phyloP scores from a whole-genome alignment of 345 rosid species.

The Ceriops tagal region DNA sequence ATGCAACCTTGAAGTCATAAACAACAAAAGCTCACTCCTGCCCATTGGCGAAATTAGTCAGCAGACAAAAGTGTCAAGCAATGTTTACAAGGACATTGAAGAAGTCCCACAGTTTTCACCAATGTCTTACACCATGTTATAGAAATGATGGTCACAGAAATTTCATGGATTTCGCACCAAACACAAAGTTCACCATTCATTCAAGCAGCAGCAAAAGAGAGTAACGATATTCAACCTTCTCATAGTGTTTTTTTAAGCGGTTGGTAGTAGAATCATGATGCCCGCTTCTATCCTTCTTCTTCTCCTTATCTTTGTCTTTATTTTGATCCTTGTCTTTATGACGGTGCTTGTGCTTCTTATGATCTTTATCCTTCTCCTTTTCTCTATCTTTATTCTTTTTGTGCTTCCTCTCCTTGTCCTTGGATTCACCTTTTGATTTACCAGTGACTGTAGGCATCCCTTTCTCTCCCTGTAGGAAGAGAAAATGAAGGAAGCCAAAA shows the following conservation, averaged over 20 bases:
- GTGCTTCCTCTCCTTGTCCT: conserved; percentile 88
- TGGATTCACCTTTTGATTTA: conserved; percentile 65
- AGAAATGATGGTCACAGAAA: neutral
- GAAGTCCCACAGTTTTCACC: neutral
- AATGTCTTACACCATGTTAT: neutral
- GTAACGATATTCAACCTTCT: conserved; percentile 50
- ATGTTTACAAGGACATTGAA: neutral
- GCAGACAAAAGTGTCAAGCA: neutral
- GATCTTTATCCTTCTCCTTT: conserved; percentile 85
- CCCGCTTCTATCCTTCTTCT: conserved; percentile 72
- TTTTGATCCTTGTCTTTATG: conserved; percentile 71
- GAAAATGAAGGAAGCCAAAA: neutral
- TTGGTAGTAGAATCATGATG: conserved; percentile 76
- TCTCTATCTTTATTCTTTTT: conserved; percentile 84
- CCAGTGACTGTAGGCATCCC: conserved; percentile 71
- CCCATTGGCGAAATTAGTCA: neutral
- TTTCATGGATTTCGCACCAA: neutral
- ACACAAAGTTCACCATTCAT: neutral
- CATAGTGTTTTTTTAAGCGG: conserved; percentile 79
- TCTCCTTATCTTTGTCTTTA: conserved; percentile 80
- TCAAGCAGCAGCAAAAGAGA: conserved; percentile 10
- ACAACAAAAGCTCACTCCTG: neutral
- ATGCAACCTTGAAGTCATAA: neutral
- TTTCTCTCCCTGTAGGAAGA: conserved; percentile 54
- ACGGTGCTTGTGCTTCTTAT: conserved; percentile 82